phyloP scores from a whole-genome alignment of 2,329 filamentous ascomycete genomes.

The Colletotrichum sp. region DNA sequence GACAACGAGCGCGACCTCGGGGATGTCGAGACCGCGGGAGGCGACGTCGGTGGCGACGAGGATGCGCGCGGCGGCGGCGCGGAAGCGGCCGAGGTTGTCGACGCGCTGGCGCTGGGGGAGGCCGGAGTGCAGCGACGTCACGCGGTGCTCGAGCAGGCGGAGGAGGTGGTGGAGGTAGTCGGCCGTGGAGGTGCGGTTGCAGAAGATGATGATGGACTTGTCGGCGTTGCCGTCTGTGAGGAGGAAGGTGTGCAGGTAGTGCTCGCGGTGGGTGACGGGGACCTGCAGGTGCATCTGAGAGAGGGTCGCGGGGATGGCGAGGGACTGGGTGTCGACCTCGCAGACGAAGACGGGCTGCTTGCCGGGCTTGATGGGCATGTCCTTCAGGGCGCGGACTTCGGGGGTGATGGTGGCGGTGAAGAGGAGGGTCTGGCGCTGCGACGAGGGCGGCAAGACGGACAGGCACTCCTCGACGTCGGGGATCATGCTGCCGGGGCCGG shows the following conservation, averaged over 20 bases:
- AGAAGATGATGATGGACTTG: slow-evolving; percentile 90
- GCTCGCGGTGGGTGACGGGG: slow-evolving; percentile 90
- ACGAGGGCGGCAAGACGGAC: slow-evolving; percentile 76
- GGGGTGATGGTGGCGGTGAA: slow-evolving; percentile 97
- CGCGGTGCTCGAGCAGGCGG: slow-evolving; percentile 83
- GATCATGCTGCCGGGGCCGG: slow-evolving; percentile 85
- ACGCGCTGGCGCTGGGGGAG: slow-evolving; percentile 85
- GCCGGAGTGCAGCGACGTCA: slow-evolving; percentile 88
- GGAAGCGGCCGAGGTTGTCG: slow-evolving; percentile 89
- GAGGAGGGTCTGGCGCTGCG: slow-evolving; percentile 86
- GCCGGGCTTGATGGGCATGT: slow-evolving; percentile 71
- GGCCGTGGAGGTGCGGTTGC: slow-evolving; percentile 88
- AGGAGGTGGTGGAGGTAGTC: slow-evolving; percentile 89
- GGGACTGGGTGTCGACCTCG: slow-evolving; percentile 78
- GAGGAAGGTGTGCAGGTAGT: slow-evolving; percentile 90
- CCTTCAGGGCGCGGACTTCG: slow-evolving; percentile 87
- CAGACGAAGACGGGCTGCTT: slow-evolving; percentile 86
- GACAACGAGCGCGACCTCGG: slow-evolving; percentile 85
- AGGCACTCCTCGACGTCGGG: slow-evolving; percentile 91
- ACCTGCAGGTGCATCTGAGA: slow-evolving; percentile 86
- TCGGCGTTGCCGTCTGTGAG: slow-evolving; percentile 76
- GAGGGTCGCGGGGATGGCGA: slow-evolving; percentile 82
- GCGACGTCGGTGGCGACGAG: slow-evolving; percentile 96
- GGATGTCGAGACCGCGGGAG: slow-evolving; percentile 92
- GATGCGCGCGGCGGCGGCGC: slow-evolving; percentile 85